Percentiles rank a stretch among this genome's conserved stretches.
These are phyloP conservation scores for Ceratocystis destructans DNA, from an alignment of 2,329 filamentous ascomycete species.

Conservation along the genomic window DNA sequence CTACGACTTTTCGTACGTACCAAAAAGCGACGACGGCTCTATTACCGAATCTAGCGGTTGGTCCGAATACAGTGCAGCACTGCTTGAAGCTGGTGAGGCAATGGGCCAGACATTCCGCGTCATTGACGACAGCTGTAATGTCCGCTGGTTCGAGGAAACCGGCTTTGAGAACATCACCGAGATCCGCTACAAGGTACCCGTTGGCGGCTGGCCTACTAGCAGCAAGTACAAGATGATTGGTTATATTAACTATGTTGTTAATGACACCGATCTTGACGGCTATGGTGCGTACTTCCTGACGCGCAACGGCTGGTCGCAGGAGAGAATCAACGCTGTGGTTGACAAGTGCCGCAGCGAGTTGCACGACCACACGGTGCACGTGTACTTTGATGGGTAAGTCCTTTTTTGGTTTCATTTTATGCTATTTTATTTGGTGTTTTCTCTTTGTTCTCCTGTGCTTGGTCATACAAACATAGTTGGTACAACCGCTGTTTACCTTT, in stretches of 20 bases:
- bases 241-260: constrained; percentile 26
- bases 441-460: neutral
- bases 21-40: constrained; percentile 25
- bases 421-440: too few relatives aligned
- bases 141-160: constrained; percentile 21
- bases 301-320: constrained; percentile 27
- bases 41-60: constrained; percentile 23
- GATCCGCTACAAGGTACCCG: constrained; percentile 24
- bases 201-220: constrained; percentile 36
- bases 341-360: constrained; percentile 27
- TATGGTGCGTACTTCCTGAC: constrained; percentile 31
- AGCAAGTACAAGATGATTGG: constrained; percentile 34
- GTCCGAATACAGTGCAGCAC: constrained; percentile 23
- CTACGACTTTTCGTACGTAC: constrained; percentile 30
- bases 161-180: constrained; percentile 24
- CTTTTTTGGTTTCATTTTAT: neutral
- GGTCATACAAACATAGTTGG: neutral
- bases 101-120: constrained; percentile 25
- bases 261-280: constrained; percentile 26
- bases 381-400: constrained; percentile 30
- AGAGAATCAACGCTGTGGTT: constrained; percentile 27
- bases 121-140: constrained; percentile 21
- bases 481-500: neutral
- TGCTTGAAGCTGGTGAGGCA: constrained; percentile 24
- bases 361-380: constrained; percentile 27